Evolutionary conservation across 805 yeast genomes (phyloP), one percentile per base, ranked within the genome.

Genomic region (Clavispora santaluciae): DNA sequence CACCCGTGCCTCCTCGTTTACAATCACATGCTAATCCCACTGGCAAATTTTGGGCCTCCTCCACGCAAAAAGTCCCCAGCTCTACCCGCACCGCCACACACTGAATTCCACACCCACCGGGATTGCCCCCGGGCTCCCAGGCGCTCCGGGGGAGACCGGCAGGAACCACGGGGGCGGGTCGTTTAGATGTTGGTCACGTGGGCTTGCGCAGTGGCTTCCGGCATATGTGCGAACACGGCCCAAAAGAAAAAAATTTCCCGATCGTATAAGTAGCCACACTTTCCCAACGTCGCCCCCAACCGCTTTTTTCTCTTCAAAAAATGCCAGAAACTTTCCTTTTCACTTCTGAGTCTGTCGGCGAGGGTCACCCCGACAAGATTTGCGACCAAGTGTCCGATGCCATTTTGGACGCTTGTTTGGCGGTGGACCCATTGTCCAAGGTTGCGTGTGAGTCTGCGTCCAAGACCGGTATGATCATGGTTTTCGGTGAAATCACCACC

Each of bases 331-430:
- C 58, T 37, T 81, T 80, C 63, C 74, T 79, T 54, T 81, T 80
- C 64, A 84, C 91, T 57, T 86, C 93, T 54, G 95, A 86, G 71
- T 85, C 93, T 55, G 95, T 86, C 55, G 95, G 95, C 76, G 95
- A 86, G 72, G 95, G 95, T 63, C 95, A 86, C 78, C 95, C 95
- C 64, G 95, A 86, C 68, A 86, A 86, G 79, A 86, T 86, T 72
- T 95, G 99, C 76, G 99, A 93, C 73, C 99, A 93, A 78, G 96
- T 93, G 55, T 85, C 95, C 43, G 99, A 93, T 66, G 99, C 99
- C 60, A 87, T 93, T 61, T 79, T 93, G 57, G 99, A 93, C 63
- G 99, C 99, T 55, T 91, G 98, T 78, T 76, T 93, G 59, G 81
- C 86, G 42, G 95, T 75, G 56, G 99, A 93, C 71, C 99, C 99